Percentiles rank a stretch among this genome's conserved stretches.
Conservation (phyloP, 257 asterid genomes). For the Solanum arcanum region DNA sequence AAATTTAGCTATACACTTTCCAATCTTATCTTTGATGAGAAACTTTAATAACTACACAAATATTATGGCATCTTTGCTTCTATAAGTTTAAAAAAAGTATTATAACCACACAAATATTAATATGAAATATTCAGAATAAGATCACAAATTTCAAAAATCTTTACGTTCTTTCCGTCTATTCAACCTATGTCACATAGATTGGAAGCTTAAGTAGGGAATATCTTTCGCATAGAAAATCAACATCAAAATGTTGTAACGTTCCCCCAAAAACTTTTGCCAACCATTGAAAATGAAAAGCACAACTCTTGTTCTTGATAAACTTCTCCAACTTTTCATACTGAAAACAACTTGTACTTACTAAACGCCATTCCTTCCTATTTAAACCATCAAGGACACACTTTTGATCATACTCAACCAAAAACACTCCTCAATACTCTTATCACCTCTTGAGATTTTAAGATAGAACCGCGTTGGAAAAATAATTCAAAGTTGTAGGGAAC, state of each 20-base stretch:
- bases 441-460: neutral
- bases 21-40: neutral
- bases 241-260: neutral
- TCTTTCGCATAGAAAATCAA: neutral
- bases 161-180: neutral
- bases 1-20: neutral
- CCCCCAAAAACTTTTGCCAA: neutral
- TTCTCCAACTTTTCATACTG: neutral
- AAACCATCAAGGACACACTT: neutral
- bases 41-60: neutral
- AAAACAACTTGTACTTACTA: neutral
- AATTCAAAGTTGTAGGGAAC: neutral
- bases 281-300: neutral
- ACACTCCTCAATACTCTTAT: neutral
- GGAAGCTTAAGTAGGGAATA: neutral
- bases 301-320: neutral
- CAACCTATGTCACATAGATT: neutral
- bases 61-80: neutral
- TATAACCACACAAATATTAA: neutral
- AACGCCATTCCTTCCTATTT: neutral
- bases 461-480: neutral
- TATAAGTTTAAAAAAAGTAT: neutral
- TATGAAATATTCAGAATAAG: neutral
- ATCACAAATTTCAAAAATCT: neutral
- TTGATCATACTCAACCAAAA: neutral